Evolutionary conservation across 2,329 filamentous ascomycete species (phyloP).

Genomic region (Aspergillus candidus): DNA sequence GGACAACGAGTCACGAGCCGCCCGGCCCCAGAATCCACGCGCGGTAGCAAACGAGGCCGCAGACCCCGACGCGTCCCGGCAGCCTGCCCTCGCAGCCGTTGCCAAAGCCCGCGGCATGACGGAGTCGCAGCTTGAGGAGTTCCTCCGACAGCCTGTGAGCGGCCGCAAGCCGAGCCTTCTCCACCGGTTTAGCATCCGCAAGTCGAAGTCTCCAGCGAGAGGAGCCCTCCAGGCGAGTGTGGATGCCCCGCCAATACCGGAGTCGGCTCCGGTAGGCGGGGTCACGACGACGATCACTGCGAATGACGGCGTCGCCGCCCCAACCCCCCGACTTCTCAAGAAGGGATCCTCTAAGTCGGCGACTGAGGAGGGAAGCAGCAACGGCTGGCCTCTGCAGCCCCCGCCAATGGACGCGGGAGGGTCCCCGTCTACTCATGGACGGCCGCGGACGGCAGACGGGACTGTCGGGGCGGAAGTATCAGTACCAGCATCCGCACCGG

Average conservation of each 20-base stretch:
- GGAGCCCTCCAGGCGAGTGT: slow-evolving; percentile 46
- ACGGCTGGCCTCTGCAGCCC: slow-evolving; percentile 24
- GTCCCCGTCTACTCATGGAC: not conserved
- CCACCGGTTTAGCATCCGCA: slow-evolving; percentile 28
- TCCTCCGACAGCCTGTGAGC: slow-evolving; percentile 26
- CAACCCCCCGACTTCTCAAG: slow-evolving; percentile 25
- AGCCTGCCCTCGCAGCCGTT: slow-evolving; percentile 30
- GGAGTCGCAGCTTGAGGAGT: slow-evolving; percentile 29
- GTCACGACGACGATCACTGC: slow-evolving; percentile 18
- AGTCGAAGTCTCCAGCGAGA: slow-evolving; percentile 17
- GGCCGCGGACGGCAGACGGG: slow-evolving; percentile 11
- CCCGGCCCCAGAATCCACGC: slow-evolving; percentile 20
- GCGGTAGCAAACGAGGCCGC: slow-evolving; percentile 16
- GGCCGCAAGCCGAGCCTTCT: slow-evolving; percentile 27
- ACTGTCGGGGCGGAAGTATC: slow-evolving; percentile 9
- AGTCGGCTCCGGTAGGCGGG: slow-evolving; percentile 6
- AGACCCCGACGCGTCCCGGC: slow-evolving; percentile 12
- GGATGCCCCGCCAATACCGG: slow-evolving; percentile 19
- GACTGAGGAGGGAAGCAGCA: slow-evolving; percentile 11
- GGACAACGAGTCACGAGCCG: slow-evolving; percentile 39
- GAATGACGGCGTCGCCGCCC: slow-evolving; percentile 11
- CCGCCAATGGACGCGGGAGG: slow-evolving; percentile 3
- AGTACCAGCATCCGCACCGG: no score
- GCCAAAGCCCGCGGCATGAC: slow-evolving; percentile 54
- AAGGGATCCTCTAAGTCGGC: slow-evolving; percentile 18